These are phyloP conservation scores for Fomitopsis palustris DNA, from an alignment of 1,284 basidiomycete genomes.

Conservation along the genomic window DNA sequence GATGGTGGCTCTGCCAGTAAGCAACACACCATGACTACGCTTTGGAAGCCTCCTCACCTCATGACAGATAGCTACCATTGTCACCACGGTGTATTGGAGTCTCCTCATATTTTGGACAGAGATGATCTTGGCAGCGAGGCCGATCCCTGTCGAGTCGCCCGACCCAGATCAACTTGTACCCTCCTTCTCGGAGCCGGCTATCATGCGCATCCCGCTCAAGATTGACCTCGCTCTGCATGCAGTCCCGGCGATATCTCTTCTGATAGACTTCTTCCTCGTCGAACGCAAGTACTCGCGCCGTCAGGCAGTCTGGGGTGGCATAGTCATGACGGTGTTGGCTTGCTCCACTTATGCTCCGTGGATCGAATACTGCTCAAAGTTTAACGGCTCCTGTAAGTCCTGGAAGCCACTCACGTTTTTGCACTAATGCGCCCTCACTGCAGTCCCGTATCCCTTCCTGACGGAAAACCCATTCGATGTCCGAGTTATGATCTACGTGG, in stretches of 20 bases:
- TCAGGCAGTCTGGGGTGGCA: conserved; percentile 42
- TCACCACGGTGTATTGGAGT: conserved; percentile 73
- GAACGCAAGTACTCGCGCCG: conserved; percentile 56
- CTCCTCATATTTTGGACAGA: conserved; percentile 49
- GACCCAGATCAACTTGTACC: conserved; percentile 27
- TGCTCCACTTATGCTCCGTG: conserved; percentile 57
- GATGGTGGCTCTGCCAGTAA: conserved; percentile 60
- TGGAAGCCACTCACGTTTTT: background rate
- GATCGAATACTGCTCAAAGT: conserved; percentile 65
- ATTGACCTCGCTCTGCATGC: conserved; percentile 71
- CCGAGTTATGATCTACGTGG: conserved; percentile 61
- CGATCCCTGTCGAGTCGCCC: conserved; percentile 12
- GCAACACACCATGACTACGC: conserved; percentile 11
- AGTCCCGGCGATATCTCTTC: conserved; percentile 53
- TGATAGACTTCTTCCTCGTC: conserved; percentile 69
- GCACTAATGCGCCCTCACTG: background rate
- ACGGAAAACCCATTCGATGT: conserved; percentile 50
- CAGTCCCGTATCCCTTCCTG: conserved; percentile 83
- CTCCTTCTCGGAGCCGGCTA: conserved; percentile 32
- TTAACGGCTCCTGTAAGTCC: conserved; percentile 63
- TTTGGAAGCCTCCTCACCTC: background rate
- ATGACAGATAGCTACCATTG: conserved; percentile 56
- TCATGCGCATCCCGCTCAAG: conserved; percentile 50
- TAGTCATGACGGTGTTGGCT: conserved; percentile 39
- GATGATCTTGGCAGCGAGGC: conserved; percentile 42